Evolutionary conservation across 768 basidiomycete genomes (phyloP).

Genomic region (Lactarius tabidus): DNA sequence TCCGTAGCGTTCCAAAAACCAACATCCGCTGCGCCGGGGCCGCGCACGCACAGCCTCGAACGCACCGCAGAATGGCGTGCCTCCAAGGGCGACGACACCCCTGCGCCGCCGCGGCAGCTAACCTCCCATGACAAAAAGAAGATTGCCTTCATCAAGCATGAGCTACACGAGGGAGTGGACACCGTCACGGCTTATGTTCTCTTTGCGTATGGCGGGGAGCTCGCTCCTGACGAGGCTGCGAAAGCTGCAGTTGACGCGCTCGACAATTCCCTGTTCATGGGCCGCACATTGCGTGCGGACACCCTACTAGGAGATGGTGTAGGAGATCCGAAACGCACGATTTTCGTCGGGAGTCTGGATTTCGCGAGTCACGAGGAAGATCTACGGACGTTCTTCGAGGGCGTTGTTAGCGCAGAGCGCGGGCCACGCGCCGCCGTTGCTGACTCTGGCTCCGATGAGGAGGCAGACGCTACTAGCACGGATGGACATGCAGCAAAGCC

Average conservation of each 20-base stretch:
- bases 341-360: conserved; percentile 93
- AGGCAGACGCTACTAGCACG: conserved; percentile 29
- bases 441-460: conserved; percentile 30
- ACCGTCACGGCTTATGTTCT: conserved; percentile 88
- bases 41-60: conserved; percentile 50
- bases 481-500: conserved; percentile 34
- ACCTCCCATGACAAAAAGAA: conserved; percentile 86
- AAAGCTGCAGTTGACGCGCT: conserved; percentile 50
- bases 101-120: conserved; percentile 41
- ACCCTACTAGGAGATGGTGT: conserved; percentile 43
- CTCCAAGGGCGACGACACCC: conserved; percentile 34
- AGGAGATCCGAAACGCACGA: conserved; percentile 70
- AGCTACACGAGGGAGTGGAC: conserved; percentile 76
- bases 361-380: conserved; percentile 91
- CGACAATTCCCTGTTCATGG: conserved; percentile 72
- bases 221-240: conserved; percentile 74
- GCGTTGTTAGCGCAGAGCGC: conserved; percentile 61
- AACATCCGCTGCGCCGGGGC: conserved; percentile 42
- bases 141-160: conserved; percentile 89
- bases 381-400: conserved; percentile 82
- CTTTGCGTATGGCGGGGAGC: conserved; percentile 67
- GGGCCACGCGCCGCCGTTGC: conserved; percentile 47
- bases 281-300: conserved; percentile 77
- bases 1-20: conserved; percentile 88
- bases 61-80: conserved; percentile 58